Evolutionary conservation across 371 early-diverging fungal genomes (phyloP).

Genomic region (Circinella umbellata): DNA sequence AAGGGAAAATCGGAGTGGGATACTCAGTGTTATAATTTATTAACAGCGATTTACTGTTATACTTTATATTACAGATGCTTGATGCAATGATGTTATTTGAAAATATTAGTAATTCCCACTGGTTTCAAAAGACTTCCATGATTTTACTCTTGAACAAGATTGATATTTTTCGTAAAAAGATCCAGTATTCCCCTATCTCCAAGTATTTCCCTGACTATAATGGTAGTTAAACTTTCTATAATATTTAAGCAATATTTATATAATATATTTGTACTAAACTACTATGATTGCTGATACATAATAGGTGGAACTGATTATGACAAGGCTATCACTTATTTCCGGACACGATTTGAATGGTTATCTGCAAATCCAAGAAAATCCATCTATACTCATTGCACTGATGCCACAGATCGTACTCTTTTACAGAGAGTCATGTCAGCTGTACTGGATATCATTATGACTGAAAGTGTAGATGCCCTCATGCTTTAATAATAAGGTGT

Average conservation of each 20-base stretch:
- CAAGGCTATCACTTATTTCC: conserved; percentile 31
- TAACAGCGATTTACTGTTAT: too few species aligned
- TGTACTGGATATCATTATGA: conserved; percentile 60
- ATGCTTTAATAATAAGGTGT: conserved; percentile 7
- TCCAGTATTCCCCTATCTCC: conserved; percentile 71
- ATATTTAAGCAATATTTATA: not conserved
- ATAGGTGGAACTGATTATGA: conserved; percentile 23
- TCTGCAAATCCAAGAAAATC: conserved; percentile 46
- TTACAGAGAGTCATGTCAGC: conserved; percentile 59
- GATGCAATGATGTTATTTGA: conserved; percentile 91
- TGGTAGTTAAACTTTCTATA: conserved; percentile 38
- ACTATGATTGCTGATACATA: conserved; percentile 10
- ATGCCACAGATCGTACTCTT: conserved; percentile 60
- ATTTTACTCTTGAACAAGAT: conserved; percentile 96
- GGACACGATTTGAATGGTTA: conserved; percentile 30
- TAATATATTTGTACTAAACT: not conserved
- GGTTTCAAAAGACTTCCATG: conserved; percentile 91
- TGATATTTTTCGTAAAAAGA: conserved; percentile 88
- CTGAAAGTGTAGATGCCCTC: conserved; percentile 33
- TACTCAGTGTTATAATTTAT: too few species aligned
- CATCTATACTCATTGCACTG: conserved; percentile 60
- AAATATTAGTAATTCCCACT: conserved; percentile 91
- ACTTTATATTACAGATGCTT: conserved; percentile 65
- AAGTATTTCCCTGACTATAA: conserved; percentile 89
- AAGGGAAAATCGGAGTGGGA: too few species aligned